Conservation (phyloP, 495 filamentous ascomycete genomes). For the Usnea hakonensis region DNA sequence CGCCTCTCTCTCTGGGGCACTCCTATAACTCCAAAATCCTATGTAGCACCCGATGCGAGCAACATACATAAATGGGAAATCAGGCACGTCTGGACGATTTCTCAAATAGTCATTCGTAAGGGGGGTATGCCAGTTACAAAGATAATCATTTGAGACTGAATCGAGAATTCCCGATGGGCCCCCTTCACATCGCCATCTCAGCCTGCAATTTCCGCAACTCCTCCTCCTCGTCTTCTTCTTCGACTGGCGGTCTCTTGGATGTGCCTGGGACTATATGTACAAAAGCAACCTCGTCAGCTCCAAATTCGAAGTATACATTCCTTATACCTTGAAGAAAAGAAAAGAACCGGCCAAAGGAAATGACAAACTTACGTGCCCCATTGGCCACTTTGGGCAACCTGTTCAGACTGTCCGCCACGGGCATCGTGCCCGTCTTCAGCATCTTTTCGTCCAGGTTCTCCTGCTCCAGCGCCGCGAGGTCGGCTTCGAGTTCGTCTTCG, state of each 20-base stretch:
- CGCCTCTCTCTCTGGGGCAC: background rate
- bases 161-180: background rate
- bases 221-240: constrained; percentile 92
- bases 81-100: too few species aligned
- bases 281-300: background rate
- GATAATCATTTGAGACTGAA: background rate
- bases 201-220: constrained; percentile 90
- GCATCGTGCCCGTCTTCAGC: constrained; percentile 76
- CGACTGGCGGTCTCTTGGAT: constrained; percentile 49
- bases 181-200: constrained; percentile 86
- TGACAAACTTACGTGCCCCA: constrained; percentile 72
- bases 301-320: background rate
- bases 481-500: constrained; percentile 75
- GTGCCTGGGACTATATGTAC: constrained; percentile 46
- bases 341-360: too few species aligned
- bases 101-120: too few species aligned
- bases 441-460: constrained; percentile 88
- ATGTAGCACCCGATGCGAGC: too few species aligned
- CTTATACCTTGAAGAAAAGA: constrained; percentile 6
- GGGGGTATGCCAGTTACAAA: background rate
- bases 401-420: constrained; percentile 61
- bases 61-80: too few species aligned
- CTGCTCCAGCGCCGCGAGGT: constrained; percentile 72
- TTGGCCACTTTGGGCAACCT: constrained; percentile 64
- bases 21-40: background rate